Conservation (phyloP, 2,329 filamentous ascomycete species). For the Phaeosphaeriaceae sp. region DNA sequence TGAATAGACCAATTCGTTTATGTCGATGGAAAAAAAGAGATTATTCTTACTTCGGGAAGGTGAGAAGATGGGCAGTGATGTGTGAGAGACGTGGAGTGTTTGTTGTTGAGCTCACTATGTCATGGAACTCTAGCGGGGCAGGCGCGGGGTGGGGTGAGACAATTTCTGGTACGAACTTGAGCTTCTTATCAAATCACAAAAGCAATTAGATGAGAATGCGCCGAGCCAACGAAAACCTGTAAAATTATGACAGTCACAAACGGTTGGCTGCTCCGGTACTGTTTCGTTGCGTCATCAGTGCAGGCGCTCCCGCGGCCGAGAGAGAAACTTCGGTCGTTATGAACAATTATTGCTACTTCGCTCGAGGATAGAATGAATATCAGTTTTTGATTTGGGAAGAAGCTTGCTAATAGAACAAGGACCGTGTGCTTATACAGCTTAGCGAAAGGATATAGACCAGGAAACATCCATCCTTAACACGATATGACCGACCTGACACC, state of each 20-base stretch:
- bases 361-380: no score
- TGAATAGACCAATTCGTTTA: constrained; percentile 6
- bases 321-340: neutral
- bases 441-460: constrained; percentile 15
- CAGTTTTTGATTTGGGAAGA: neutral
- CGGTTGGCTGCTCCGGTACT: constrained; percentile 6
- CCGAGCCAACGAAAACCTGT: constrained; percentile 11
- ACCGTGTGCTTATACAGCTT: constrained; percentile 14
- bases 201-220: constrained; percentile 20
- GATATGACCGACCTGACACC: constrained; percentile 20
- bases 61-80: constrained; percentile 9
- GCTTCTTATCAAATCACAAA: constrained; percentile 35
- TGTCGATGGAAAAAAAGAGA: constrained; percentile 4
- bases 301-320: constrained; percentile 31
- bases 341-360: no score
- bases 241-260: constrained; percentile 11
- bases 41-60: constrained; percentile 25
- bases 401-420: neutral
- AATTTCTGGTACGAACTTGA: constrained; percentile 11
- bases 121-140: constrained; percentile 31
- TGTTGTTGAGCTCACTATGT: constrained; percentile 29
- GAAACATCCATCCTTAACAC: constrained; percentile 1
- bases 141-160: constrained; percentile 22
- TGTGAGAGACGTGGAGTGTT: constrained; percentile 22
- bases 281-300: constrained; percentile 12